Base-by-base conservation (phyloP, 148 eudicot genomes). In the Chenopodium quinoa region DNA sequence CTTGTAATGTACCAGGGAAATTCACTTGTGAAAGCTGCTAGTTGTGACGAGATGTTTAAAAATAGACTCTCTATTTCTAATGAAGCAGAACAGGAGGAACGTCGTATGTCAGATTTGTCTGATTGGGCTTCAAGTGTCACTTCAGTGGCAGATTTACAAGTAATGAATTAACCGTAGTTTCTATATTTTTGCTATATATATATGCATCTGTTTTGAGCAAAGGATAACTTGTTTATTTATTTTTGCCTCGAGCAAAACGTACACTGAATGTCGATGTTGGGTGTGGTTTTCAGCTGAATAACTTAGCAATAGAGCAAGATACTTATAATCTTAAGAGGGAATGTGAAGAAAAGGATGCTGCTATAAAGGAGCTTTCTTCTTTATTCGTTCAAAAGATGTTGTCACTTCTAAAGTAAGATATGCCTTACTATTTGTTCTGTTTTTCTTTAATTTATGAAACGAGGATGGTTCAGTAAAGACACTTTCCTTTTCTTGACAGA, bases 31-130 rank as follows among this genome's bases (percentile, higher is more conserved):
- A 90, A 83, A 81, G 82, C 76, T 46, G 79, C 75, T 54, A 73
- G 84, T 75, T 86, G 82, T 63, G 89, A 90, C 67, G 93, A 89
- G 58, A 78, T 87, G 84, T 78, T 86, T 29, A 86, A 82, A 82
- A 84, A 78, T 44, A 88, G 85, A 75, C 31, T 74, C 5, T 82
- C 85, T 27, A 71, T 83, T 32, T 73, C 88, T 44, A 87, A 86
- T 78, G 90, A 66, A 52, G 89, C 75, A 65, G 92, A 91, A 80
- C 97, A 86, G 84, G 97, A 93, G 83, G 97, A 95, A 81, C 94
- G 97, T 7, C 97, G 97, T 66, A 90, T 93, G 97, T 95, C 97
- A 82, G 97, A 92, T 86, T 80, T 91, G 85, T 93, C 99, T n/a
- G 98, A 95, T 85, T 93, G 94, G 98, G 93, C 91, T 75, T 88